A percentile compares a stretch with the other conserved stretches of the same genome.
Evolutionary conservation across 164 flowering plant genomes (phyloP).

Genomic region (Nymphaea colorata): DNA sequence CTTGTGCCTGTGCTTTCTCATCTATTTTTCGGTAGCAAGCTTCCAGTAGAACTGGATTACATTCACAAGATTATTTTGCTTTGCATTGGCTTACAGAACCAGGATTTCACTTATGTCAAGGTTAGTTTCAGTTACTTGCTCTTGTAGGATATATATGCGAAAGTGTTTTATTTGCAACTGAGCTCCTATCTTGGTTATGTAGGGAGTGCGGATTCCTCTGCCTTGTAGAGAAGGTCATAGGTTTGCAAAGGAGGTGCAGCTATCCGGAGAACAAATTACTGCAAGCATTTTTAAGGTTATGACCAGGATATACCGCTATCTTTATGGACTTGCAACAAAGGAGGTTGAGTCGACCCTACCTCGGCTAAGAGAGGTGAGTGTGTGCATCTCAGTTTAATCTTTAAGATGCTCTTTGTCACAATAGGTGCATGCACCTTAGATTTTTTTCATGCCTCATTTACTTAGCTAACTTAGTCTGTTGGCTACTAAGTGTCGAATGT

Average conservation of each 20-base stretch:
- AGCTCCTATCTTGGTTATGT: neutral
- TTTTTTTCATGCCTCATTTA: neutral
- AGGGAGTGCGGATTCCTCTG: neutral
- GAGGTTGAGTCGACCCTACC: slow-evolving; percentile 53
- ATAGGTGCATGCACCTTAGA: neutral
- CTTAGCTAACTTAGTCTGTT: neutral
- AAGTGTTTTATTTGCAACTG: neutral
- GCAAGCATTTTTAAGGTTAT: slow-evolving; percentile 42
- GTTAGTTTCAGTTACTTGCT: slow-evolving; percentile 21
- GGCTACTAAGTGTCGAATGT: neutral
- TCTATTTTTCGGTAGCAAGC: slow-evolving; percentile 50
- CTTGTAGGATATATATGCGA: neutral
- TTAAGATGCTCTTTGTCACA: neutral
- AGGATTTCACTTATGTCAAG: slow-evolving; percentile 49
- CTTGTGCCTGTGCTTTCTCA: slow-evolving; percentile 43
- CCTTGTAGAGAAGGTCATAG: neutral
- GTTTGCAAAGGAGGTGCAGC: neutral
- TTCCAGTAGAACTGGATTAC: slow-evolving; percentile 63
- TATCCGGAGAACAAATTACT: neutral
- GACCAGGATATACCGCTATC: slow-evolving; percentile 60
- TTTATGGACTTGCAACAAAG: slow-evolving; percentile 36
- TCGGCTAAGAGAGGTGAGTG: slow-evolving; percentile 53
- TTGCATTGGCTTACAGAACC: slow-evolving; percentile 69
- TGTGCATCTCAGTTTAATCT: too few relatives aligned
- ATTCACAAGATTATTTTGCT: slow-evolving; percentile 72